A percentile compares a stretch with the other conserved stretches of the same genome.
Conservation (phyloP, 148 eudicot genomes). For the Amaranthus palmeri region DNA sequence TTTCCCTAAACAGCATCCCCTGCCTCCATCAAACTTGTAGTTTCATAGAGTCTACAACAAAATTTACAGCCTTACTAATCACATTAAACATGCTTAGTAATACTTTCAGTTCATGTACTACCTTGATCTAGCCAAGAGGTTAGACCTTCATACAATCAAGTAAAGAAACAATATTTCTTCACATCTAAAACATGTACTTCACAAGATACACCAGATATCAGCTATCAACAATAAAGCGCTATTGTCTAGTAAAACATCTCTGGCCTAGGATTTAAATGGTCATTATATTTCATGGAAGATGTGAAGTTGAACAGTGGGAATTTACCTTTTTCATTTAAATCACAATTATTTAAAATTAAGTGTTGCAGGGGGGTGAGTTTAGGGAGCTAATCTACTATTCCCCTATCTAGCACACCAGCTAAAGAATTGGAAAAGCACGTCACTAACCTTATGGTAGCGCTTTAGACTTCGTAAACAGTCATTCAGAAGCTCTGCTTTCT, state of each 20-base stretch:
- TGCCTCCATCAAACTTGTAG: not conserved
- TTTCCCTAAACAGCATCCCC: not conserved
- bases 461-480: slow-evolving; percentile 67
- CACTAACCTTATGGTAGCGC: slow-evolving; percentile 58
- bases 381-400: not conserved
- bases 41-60: not conserved
- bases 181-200: not conserved
- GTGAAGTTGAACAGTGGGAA: not conserved
- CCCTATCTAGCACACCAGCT: slow-evolving; percentile 5
- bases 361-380: not conserved
- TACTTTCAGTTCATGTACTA: not conserved
- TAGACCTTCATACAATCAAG: not conserved
- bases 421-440: not conserved
- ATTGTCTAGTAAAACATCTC: no score
- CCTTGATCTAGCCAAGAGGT: not conserved
- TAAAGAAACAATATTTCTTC: not conserved
- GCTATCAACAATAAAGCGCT: no score
- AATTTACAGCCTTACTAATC: not conserved
- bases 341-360: not conserved
- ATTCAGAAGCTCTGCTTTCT: slow-evolving; percentile 45
- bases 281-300: no score
- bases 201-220: no score
- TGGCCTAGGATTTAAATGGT: no score
- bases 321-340: not conserved
- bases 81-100: not conserved